Base-by-base conservation (phyloP, 768 basidiomycete genomes). In the Amyloporia xantha region DNA sequence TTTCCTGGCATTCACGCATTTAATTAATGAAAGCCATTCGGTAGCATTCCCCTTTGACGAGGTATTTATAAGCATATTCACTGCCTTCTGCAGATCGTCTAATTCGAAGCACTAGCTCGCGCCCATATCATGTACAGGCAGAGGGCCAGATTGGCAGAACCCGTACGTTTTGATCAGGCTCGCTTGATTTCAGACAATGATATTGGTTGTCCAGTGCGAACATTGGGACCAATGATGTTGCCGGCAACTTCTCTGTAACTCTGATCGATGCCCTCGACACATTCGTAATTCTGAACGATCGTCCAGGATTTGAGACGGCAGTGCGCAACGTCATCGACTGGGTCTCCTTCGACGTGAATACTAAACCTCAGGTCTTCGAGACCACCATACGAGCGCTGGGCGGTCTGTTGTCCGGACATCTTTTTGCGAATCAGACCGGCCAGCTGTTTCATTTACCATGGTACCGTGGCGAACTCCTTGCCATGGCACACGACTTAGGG, bases 351-450 rank as follows among this genome's bases (percentile, higher is more conserved):
- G 89, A 97, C 62, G 86, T 92, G 49, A 84, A 97, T 66, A 91
- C 91, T 36, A 91, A 83, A 65, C 92, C 96, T n/a, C 95, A 99
- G 74, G 86, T 98, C 3, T 99, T 99, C 60, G 95, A 99, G 70
- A 90, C 89, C 9, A 97, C 91, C 1, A 98, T 98, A 48, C 82
- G 94, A 23, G 91, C 93, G 5, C 71, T 99, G 7, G 96, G 96
- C 2, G 91, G 92, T 3, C 76, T 99, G 30, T 64, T 93, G 12
- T 91, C 89, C 5, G 92, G 81, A 21, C 92, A 93, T 58, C 79
- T 85, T 44, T 87, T 83, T 62, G 88, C 90, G n/a, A 81, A 73
- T 51, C 71, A 79, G 43, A 67, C 73, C 2, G 77, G 69, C 2
- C 81, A 83, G 30, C 78, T 81, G 17, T 91, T 91, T 59, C 71